Conservation (phyloP, 805 yeast species). For the Starmera dryadoides region DNA sequence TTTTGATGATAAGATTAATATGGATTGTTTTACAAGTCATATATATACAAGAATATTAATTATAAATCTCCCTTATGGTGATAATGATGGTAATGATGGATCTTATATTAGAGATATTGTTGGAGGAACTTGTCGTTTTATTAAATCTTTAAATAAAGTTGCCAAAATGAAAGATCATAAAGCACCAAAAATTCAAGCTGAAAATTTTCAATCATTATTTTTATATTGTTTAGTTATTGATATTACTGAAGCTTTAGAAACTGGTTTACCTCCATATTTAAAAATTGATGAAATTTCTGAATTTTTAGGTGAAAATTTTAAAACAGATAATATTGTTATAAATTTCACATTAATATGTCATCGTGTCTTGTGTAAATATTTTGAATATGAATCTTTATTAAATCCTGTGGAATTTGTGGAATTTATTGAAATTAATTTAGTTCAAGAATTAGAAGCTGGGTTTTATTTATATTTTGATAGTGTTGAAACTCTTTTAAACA, state of each 20-base stretch:
- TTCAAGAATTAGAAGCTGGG: background rate
- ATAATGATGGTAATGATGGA: background rate
- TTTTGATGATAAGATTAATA: too few species aligned
- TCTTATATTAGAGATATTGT: too few species aligned
- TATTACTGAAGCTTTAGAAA: background rate
- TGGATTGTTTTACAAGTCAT: background rate
- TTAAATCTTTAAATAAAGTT: too few species aligned
- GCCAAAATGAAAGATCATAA: too few species aligned
- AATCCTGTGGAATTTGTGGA: background rate
- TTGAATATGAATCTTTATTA: background rate
- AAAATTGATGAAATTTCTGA: background rate
- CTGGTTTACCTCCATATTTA: background rate
- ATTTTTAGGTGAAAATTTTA: background rate
- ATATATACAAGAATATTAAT: background rate
- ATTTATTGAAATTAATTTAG: background rate
- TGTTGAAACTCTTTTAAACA: background rate
- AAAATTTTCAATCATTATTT: too few species aligned
- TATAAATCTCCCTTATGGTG: background rate
- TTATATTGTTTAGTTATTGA: too few species aligned
- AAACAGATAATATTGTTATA: background rate
- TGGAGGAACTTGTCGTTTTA: too few species aligned
- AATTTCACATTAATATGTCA: background rate
- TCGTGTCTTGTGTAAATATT: background rate
- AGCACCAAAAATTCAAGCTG: too few species aligned
- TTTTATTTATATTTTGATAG: background rate